A percentile compares a stretch with the other conserved stretches of the same genome.
Evolutionary conservation across 2,329 filamentous ascomycete species (phyloP).

Genomic region (Fusarium caatingaense): DNA sequence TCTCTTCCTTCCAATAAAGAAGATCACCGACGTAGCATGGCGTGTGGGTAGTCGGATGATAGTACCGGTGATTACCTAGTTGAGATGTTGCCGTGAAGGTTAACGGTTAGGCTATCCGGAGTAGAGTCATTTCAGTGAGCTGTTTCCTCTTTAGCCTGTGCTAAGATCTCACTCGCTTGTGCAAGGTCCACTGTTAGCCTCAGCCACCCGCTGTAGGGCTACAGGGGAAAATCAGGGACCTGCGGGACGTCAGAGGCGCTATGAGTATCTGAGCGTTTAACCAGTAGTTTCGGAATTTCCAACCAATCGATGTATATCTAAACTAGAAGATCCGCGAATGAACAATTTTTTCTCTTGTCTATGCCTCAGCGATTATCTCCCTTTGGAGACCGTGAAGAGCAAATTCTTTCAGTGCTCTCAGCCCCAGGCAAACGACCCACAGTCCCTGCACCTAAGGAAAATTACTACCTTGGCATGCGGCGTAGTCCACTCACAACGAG

Average conservation of each 20-base stretch:
- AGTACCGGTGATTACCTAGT: background rate
- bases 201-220: background rate
- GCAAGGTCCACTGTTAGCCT: background rate
- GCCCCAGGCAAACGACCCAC: background rate
- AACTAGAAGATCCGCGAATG: background rate
- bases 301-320: background rate
- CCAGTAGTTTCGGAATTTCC: too few relatives aligned
- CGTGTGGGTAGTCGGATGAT: background rate
- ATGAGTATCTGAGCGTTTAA: fast-evolving
- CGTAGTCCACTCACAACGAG: background rate
- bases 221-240: background rate
- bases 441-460: background rate
- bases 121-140: background rate
- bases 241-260: background rate
- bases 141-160: background rate
- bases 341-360: fast-evolving
- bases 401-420: background rate
- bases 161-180: background rate
- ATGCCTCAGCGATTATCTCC: fast-evolving
- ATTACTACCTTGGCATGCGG: background rate
- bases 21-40: background rate
- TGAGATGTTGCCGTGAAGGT: background rate
- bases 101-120: background rate
- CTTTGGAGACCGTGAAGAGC: fast-evolving
- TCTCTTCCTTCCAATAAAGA: background rate